Evolutionary conservation across 257 asterid genomes (phyloP), one percentile per base, ranked within the genome.

Genomic region (Solanum sitiens): DNA sequence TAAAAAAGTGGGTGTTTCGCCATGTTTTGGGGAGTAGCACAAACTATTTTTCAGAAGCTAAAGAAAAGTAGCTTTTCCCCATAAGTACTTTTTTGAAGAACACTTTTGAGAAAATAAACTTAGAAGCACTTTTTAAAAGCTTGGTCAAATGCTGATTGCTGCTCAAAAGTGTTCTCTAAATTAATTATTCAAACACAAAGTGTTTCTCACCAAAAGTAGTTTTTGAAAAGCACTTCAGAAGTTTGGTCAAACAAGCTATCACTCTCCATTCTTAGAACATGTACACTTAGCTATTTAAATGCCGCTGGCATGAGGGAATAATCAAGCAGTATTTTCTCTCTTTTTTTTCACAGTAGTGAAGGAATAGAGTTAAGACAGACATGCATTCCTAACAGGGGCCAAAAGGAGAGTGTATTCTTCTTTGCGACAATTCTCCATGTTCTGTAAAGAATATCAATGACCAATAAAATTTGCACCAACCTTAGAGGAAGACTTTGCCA

Each of bases 401-500:
- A 80, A 47, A 10, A 32, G 27, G 67, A 23, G 68, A 18, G 70
- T 20, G 44, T 16, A 47, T 47, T 47, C 85, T 80, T 47, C 85
- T 82, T 30, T 33, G 63, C 30, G 44, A 32, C 20, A 50, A 30
- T 20, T 82, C 5, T 47, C 6, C 85, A 50, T 27, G 44, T 50
- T 82, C 45, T 18, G 20, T 50, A 50, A 82, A 68, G 83, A 89
- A 14, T 6, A 75, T 59, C n/a, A 84, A 86, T 15, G 70, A 61
- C 56, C 87, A 88, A 65, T 74, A 53, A 87, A 71, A 16, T 71
- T 74, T 86, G 85, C 87, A 87, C 92, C 86, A 85, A 97, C 99
- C 99, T 97, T 97, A 11, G 94, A 47, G 7, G 98, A 94, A 59
- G 98, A 93, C 79, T 90, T 92, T 87, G 96, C 98, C 99, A 97